Percentiles rank a stretch among this genome's conserved stretches.
Evolutionary conservation across 2,329 filamentous ascomycete genomes (phyloP).

Genomic region (Stenocarpella maydis): DNA sequence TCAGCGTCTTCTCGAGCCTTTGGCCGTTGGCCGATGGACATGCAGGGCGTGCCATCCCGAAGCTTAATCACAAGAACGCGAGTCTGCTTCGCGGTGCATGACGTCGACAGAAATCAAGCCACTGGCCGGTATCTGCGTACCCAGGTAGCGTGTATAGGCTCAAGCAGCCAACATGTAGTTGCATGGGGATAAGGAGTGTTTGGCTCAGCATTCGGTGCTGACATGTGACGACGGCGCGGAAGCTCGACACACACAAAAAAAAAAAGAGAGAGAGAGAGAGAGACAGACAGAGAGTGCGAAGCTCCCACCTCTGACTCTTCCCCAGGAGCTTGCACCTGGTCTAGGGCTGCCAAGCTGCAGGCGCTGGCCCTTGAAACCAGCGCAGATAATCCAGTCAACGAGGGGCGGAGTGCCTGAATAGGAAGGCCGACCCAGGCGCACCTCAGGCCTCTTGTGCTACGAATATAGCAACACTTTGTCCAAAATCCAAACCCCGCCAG

Average conservation of each 20-base stretch:
- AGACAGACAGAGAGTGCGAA: no score
- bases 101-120: conserved; percentile 18
- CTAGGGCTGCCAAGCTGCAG: conserved; percentile 30
- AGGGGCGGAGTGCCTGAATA: conserved; percentile 15
- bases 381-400: conserved; percentile 5
- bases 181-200: not conserved
- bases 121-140: conserved; percentile 3
- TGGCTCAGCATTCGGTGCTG: not conserved
- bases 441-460: not conserved
- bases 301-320: conserved; percentile 4
- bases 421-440: conserved; percentile 15
- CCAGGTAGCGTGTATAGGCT: not conserved
- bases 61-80: conserved; percentile 6
- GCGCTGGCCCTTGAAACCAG: conserved; percentile 27
- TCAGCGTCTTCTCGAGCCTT: conserved; percentile 8
- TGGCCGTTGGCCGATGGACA: conserved; percentile 16
- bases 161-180: conserved; percentile 2
- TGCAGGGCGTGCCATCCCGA: conserved; percentile 5
- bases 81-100: conserved; percentile 2
- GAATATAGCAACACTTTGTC: conserved; percentile 1
- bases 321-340: conserved; percentile 33
- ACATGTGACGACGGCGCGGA: conserved; percentile 21
- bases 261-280: not conserved
- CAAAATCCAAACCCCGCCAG: not conserved
- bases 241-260: conserved; percentile 4